A percentile compares a stretch with the other conserved stretches of the same genome.
These are phyloP conservation scores for Schizonepeta tenuifolia DNA, from an alignment of 257 asterid species.

Conservation along the genomic window DNA sequence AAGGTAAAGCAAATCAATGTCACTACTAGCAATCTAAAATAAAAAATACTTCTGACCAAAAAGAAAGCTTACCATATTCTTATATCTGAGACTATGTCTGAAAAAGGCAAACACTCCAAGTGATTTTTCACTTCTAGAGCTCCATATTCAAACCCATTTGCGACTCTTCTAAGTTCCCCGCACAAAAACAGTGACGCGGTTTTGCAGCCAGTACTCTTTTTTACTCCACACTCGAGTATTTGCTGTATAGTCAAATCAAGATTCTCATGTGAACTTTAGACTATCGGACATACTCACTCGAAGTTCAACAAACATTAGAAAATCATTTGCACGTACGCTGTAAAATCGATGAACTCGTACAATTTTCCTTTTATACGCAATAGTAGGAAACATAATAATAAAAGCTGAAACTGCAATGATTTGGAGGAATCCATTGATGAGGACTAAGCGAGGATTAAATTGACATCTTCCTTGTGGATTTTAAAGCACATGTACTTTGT, in stretches of 20 bases:
- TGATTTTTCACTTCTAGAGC: slow-evolving; percentile 83
- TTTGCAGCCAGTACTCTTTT: slow-evolving; percentile 61
- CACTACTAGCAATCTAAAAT: slow-evolving; percentile 20
- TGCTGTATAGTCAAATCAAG: slow-evolving; percentile 52
- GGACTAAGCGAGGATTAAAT: background rate
- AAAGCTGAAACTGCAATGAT: slow-evolving; percentile 15
- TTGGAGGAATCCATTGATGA: background rate
- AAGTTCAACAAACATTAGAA: slow-evolving; percentile 22
- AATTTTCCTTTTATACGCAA: slow-evolving; percentile 7
- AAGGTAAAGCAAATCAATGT: slow-evolving; percentile 22
- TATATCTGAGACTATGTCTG: slow-evolving; percentile 67
- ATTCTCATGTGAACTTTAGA: slow-evolving; percentile 21
- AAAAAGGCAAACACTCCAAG: slow-evolving; percentile 66
- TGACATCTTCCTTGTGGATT: background rate
- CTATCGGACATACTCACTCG: background rate
- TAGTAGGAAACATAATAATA: slow-evolving; percentile 5
- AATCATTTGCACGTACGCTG: slow-evolving; percentile 13
- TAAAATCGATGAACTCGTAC: background rate
- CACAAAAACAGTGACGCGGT: slow-evolving; percentile 81
- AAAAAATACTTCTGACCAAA: slow-evolving; percentile 3
- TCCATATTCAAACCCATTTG: slow-evolving; percentile 77
- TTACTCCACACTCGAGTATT: slow-evolving; percentile 83
- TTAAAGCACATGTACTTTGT: background rate
- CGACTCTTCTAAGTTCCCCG: slow-evolving; percentile 60
- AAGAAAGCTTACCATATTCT: slow-evolving; percentile 60